Conservation (phyloP, 192 early-diverging fungal genomes). For the Gamsiella multidivaricata region DNA sequence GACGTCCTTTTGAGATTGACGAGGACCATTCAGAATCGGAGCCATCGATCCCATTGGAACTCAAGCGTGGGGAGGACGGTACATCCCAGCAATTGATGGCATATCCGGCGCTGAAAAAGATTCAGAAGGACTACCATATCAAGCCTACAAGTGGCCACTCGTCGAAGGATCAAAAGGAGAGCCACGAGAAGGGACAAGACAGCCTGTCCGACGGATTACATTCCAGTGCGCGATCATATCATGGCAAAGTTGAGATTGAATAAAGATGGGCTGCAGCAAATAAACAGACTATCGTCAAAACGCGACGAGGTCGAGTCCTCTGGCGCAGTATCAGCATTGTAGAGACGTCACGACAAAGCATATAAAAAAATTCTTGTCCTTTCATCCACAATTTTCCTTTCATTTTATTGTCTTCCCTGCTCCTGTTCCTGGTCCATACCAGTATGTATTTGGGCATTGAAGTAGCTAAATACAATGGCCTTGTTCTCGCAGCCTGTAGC, state of each 20-base stretch:
- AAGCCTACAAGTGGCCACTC: not conserved
- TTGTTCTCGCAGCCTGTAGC: too few relatives aligned
- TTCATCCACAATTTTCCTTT: too few relatives aligned
- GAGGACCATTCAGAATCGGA: slow-evolving; percentile 32
- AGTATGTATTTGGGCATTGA: too few relatives aligned
- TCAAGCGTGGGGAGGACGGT: slow-evolving; percentile 29
- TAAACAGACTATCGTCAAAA: not conserved
- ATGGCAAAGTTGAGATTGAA: slow-evolving; percentile 51
- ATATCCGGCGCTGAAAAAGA: slow-evolving; percentile 45
- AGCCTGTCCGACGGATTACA: not conserved
- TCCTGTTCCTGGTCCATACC: too few relatives aligned
- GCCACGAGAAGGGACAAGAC: not conserved
- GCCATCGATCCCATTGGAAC: slow-evolving; percentile 30
- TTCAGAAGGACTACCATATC: slow-evolving; percentile 41
- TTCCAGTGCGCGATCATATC: slow-evolving; percentile 12
- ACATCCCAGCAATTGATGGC: slow-evolving; percentile 38
- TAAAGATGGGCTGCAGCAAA: not conserved
- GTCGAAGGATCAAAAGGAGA: not conserved
- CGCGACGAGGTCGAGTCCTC: too few relatives aligned
- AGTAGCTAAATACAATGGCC: too few relatives aligned
- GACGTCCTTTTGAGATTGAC: slow-evolving; percentile 47
- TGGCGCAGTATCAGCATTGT: too few relatives aligned
- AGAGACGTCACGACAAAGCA: too few relatives aligned
- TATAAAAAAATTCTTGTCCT: too few relatives aligned
- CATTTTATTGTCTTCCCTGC: too few relatives aligned